phyloP scores from a whole-genome alignment of 768 basidiomycete genomes.

The Pleurotus tuber-regium region DNA sequence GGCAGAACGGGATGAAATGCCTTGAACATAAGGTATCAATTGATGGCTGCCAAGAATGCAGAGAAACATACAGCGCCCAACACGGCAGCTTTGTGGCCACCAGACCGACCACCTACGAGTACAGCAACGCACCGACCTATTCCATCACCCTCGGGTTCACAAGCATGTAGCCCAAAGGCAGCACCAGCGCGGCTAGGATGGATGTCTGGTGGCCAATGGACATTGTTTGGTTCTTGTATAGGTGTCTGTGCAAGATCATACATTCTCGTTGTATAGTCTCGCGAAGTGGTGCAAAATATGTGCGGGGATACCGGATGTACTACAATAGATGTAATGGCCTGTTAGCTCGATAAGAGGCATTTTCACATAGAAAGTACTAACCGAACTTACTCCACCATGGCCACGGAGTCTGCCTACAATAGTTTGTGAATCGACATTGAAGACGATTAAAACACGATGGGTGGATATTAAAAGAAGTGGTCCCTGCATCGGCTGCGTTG shows the following conservation, averaged over 20 bases:
- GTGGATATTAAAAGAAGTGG: constrained; percentile 60
- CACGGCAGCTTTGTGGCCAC: constrained; percentile 72
- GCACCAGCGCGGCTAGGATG: constrained; percentile 58
- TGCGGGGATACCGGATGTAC: constrained; percentile 60
- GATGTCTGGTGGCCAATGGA: constrained; percentile 53
- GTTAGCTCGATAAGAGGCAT: constrained; percentile 1
- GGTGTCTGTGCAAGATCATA: constrained; percentile 53
- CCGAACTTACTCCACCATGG: constrained; percentile 66
- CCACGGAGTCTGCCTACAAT: constrained; percentile 55
- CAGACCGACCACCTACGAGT: constrained; percentile 67
- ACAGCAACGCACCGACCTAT: constrained; percentile 62
- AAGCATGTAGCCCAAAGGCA: constrained; percentile 64
- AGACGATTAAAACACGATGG: constrained; percentile 54
- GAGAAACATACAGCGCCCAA: constrained; percentile 50
- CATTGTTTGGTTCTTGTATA: constrained; percentile 42
- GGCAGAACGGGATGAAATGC: constrained; percentile 66
- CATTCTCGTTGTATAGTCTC: constrained; percentile 67
- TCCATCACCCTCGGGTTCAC: constrained; percentile 60
- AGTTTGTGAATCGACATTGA: constrained; percentile 39
- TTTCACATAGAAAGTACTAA: neutral
- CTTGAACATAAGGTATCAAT: constrained; percentile 40
- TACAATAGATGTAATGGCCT: constrained; percentile 66
- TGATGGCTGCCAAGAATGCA: constrained; percentile 3
- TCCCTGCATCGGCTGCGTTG: constrained; percentile 35
- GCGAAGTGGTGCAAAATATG: constrained; percentile 68